Conservation (phyloP, 495 filamentous ascomycete genomes). For the Astrothelium subdiscretum region DNA sequence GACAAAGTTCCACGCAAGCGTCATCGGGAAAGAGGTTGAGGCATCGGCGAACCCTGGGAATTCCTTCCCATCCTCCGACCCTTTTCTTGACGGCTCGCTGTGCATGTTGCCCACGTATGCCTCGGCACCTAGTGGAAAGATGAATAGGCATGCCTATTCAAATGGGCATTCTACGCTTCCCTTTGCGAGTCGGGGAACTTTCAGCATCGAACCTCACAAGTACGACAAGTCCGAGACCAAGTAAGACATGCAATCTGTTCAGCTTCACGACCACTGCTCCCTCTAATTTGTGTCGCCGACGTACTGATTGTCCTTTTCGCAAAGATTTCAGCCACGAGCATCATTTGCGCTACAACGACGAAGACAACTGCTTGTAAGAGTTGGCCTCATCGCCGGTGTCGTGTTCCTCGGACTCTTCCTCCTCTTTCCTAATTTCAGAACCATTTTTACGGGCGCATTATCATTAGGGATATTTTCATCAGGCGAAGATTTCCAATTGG, state of each 20-base stretch:
- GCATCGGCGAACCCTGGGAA: neutral
- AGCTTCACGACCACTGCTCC: neutral
- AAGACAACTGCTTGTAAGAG: conserved; percentile 57
- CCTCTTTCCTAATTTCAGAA: conserved; percentile 58
- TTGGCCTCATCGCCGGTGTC: conserved; percentile 42
- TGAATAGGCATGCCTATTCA: conserved; percentile 47
- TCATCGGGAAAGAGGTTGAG: neutral
- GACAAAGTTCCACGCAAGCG: conserved; percentile 1
- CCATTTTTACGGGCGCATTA: conserved; percentile 34
- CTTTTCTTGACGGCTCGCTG: neutral
- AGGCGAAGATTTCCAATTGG: conserved; percentile 62
- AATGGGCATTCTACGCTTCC: conserved; percentile 48
- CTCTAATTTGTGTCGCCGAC: neutral
- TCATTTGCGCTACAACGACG: conserved; percentile 63
- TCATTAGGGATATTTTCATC: conserved; percentile 62
- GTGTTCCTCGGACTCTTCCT: conserved; percentile 54
- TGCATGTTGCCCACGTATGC: conserved; percentile 22
- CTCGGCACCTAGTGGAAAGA: conserved; percentile 30
- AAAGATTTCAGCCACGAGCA: conserved; percentile 79
- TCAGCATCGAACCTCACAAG: conserved; percentile 86
- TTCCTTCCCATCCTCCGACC: neutral
- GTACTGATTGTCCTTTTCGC: neutral
- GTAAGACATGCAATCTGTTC: conserved; percentile 4
- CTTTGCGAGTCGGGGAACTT: conserved; percentile 45
- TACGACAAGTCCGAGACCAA: conserved; percentile 33